Conservation (phyloP, 2,329 filamentous ascomycete genomes). For the Aspergillus felis region DNA sequence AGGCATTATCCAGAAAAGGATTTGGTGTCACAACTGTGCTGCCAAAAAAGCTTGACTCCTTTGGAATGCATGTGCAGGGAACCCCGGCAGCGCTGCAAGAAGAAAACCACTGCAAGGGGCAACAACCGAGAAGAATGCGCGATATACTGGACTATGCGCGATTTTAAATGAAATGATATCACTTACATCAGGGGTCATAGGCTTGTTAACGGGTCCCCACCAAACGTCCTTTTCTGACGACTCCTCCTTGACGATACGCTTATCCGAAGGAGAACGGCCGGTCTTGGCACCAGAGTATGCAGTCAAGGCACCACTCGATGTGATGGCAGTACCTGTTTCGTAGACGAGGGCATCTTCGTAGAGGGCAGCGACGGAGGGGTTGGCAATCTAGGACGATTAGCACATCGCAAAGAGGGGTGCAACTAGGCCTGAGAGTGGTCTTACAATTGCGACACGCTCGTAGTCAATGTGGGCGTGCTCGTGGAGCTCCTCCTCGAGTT, state of each 20-base stretch:
- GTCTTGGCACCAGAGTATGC: conserved; percentile 99
- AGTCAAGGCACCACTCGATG: conserved; percentile 87
- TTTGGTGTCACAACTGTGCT: neutral
- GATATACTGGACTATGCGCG: conserved; percentile 15
- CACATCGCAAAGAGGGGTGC: neutral
- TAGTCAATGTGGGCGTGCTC: conserved; percentile 99
- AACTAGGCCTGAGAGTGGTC: conserved; percentile 27
- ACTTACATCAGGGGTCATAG: conserved; percentile 94
- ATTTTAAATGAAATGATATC: conserved; percentile 10
- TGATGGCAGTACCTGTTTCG: conserved; percentile 96
- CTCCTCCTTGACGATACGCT: conserved; percentile 92
- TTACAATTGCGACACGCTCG: conserved; percentile 93
- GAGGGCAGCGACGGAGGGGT: conserved; percentile 89
- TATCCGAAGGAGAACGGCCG: conserved; percentile 91
- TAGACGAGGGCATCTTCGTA: conserved; percentile 99
- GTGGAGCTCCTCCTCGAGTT: conserved; percentile 96
- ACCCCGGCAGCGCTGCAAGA: conserved; percentile 10
- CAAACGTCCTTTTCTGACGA: conserved; percentile 88
- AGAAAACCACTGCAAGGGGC: conserved; percentile 18
- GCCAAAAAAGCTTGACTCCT: conserved; percentile 15
- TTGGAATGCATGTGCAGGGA: conserved; percentile 16
- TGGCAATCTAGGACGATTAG: conserved; percentile 58
- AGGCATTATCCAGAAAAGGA: neutral
- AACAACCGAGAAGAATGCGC: conserved; percentile 5
- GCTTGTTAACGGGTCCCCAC: conserved; percentile 99